A percentile compares a stretch with the other conserved stretches of the same genome.
Conservation (phyloP, 129 eudicot species). For the Apium graveolens region DNA sequence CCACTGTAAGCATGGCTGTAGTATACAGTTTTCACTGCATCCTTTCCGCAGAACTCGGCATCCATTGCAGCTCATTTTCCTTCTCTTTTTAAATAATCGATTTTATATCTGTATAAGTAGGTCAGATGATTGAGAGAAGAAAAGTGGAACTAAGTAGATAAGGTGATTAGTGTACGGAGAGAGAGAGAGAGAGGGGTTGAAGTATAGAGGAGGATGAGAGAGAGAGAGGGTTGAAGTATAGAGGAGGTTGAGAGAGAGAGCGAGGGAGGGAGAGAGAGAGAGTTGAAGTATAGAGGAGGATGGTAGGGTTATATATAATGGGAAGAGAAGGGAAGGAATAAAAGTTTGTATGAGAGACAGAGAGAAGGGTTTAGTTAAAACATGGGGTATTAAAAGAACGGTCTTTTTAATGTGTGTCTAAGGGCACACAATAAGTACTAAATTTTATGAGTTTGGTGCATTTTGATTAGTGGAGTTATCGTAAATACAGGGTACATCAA, state of each 20-base stretch:
- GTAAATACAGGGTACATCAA: no score
- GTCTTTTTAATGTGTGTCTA: no score
- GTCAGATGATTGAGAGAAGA: slow-evolving; percentile 8
- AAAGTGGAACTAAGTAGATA: slow-evolving; percentile 38
- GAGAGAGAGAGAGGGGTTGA: neutral
- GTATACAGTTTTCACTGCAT: slow-evolving; percentile 69
- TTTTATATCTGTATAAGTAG: neutral
- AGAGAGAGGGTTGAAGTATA: neutral
- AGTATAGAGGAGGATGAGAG: neutral
- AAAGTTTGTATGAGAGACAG: slow-evolving; percentile 11
- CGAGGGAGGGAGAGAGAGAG: no score
- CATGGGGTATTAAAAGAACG: no score
- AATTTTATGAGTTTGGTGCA: no score
- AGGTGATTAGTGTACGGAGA: neutral
- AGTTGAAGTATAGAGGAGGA: slow-evolving; percentile 1
- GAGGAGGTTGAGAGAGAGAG: no score
- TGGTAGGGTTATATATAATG: slow-evolving; percentile 13
- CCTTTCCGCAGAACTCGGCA: slow-evolving; percentile 91
- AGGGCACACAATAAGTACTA: no score
- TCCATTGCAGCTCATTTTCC: slow-evolving; percentile 94
- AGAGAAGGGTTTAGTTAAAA: neutral
- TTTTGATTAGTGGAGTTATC: no score
- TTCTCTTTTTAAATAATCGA: neutral
- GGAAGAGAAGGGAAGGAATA: neutral
- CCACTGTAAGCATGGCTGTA: slow-evolving; percentile 85